A percentile compares a stretch with the other conserved stretches of the same genome.
phyloP scores from a whole-genome alignment of 2,329 filamentous ascomycete genomes.

The Calonectria leucothoes region DNA sequence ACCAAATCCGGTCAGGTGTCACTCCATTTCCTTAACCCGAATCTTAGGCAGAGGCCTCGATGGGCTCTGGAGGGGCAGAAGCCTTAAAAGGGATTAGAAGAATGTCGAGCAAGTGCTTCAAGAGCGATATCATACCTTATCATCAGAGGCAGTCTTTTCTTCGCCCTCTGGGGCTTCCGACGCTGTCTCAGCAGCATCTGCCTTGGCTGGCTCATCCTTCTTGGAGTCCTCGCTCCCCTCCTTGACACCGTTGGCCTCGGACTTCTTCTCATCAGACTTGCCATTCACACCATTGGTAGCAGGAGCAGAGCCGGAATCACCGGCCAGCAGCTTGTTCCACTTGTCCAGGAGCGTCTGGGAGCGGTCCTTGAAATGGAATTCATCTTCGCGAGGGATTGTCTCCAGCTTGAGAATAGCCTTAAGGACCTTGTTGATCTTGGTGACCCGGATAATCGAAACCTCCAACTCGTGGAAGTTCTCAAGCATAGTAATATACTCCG shows the following conservation, averaged over 20 bases:
- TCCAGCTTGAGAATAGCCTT: conserved; percentile 93
- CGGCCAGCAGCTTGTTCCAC: conserved; percentile 87
- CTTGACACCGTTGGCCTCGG: conserved; percentile 54
- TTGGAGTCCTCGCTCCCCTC: conserved; percentile 53
- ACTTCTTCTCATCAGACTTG: conserved; percentile 54
- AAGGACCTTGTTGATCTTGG: conserved; percentile 99
- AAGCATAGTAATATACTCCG: conserved; percentile 81
- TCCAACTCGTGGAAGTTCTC: conserved; percentile 86
- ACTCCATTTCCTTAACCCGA: neutral
- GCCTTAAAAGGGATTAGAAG: conserved; percentile 35
- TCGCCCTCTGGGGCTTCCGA: conserved; percentile 23
- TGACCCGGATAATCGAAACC: conserved; percentile 86
- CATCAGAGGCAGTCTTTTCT: conserved; percentile 46
- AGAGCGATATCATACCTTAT: conserved; percentile 47
- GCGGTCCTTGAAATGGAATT: conserved; percentile 89
- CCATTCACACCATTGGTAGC: conserved; percentile 63
- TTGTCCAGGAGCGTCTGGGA: conserved; percentile 83
- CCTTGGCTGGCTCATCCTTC: conserved; percentile 45
- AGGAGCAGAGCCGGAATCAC: conserved; percentile 59
- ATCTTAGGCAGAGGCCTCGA: conserved; percentile 51
- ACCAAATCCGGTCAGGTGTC: conserved; percentile 21
- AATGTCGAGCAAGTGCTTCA: neutral
- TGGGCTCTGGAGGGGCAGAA: conserved; percentile 46
- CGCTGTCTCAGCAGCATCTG: conserved; percentile 20
- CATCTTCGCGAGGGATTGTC: conserved; percentile 87